Conservation (phyloP, 371 early-diverging fungal genomes). For the Rhizopus arrhizus region DNA sequence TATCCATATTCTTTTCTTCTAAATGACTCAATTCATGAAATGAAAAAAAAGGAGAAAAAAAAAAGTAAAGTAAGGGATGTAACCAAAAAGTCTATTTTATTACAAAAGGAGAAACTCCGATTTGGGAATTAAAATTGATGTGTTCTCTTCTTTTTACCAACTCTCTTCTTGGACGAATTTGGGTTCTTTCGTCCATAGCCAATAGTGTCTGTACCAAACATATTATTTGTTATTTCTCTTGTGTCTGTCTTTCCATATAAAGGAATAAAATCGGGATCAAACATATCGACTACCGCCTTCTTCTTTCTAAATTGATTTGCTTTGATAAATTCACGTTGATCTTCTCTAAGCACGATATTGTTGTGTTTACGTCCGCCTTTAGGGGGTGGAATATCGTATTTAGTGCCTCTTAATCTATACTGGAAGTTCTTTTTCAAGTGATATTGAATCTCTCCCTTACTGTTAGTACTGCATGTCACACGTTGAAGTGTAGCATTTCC, state of each 20-base stretch:
- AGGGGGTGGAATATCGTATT: conserved; percentile 84
- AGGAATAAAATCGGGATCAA: conserved; percentile 81
- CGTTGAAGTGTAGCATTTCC: conserved; percentile 89
- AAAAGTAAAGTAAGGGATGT: background rate
- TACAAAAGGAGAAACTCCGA: background rate
- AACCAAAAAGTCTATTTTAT: conserved; percentile 1
- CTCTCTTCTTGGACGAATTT: conserved; percentile 66
- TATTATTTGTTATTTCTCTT: conserved; percentile 51
- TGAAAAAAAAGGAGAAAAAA: background rate
- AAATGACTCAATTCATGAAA: background rate
- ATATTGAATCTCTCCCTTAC: conserved; percentile 76
- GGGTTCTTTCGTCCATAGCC: conserved; percentile 90
- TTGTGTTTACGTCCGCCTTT: conserved; percentile 79
- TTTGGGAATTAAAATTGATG: conserved; percentile 19
- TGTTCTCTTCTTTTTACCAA: conserved; percentile 54
- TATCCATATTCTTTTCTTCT: background rate
- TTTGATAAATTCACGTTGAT: conserved; percentile 83
- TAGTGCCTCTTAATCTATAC: conserved; percentile 88
- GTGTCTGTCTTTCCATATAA: conserved; percentile 58
- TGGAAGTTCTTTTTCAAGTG: conserved; percentile 90
- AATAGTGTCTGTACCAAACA: conserved; percentile 73
- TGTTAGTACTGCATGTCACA: conserved; percentile 80
- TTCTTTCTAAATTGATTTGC: conserved; percentile 57
- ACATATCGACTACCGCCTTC: conserved; percentile 62
- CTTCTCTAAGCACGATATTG: conserved; percentile 89